Conservation (phyloP, 208 protist species). For the Sergeia podlipaevii region DNA sequence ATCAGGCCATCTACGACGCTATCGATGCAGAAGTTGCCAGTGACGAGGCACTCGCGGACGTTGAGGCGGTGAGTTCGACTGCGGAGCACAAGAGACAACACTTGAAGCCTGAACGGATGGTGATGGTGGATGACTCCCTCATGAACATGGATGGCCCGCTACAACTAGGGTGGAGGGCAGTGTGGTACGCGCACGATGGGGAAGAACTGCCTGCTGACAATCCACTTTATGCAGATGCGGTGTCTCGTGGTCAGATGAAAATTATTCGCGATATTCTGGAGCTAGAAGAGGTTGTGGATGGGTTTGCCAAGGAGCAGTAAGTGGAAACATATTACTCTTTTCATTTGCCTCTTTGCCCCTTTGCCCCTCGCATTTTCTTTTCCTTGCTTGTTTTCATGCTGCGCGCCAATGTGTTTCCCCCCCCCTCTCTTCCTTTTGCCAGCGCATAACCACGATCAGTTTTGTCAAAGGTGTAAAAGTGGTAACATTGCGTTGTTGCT, state of each 20-base stretch:
- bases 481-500: no score
- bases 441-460: no score
- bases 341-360: not conserved
- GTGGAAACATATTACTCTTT: not conserved
- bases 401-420: no score
- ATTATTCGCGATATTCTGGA: constrained; percentile 49
- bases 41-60: constrained; percentile 5
- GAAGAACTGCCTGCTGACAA: constrained; percentile 19
- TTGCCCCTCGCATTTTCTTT: no score
- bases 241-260: constrained; percentile 27
- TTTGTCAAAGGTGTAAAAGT: no score
- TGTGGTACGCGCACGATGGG: constrained; percentile 58
- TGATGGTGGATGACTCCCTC: constrained; percentile 80
- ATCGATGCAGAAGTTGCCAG: constrained; percentile 23
- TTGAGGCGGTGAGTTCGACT: not conserved
- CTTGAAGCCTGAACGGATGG: constrained; percentile 25
- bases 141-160: constrained; percentile 68
- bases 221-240: constrained; percentile 23
- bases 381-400: no score
- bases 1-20: constrained; percentile 43
- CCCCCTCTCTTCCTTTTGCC: no score
- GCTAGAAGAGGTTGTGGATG: constrained; percentile 37
- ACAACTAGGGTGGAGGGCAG: constrained; percentile 54
- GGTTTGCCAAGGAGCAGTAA: constrained; percentile 14
- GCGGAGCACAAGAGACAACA: constrained; percentile 13